Percentiles rank a stretch among this genome's conserved stretches.
Conservation (phyloP, 495 filamentous ascomycete species). For the Trichoderma parareesei region DNA sequence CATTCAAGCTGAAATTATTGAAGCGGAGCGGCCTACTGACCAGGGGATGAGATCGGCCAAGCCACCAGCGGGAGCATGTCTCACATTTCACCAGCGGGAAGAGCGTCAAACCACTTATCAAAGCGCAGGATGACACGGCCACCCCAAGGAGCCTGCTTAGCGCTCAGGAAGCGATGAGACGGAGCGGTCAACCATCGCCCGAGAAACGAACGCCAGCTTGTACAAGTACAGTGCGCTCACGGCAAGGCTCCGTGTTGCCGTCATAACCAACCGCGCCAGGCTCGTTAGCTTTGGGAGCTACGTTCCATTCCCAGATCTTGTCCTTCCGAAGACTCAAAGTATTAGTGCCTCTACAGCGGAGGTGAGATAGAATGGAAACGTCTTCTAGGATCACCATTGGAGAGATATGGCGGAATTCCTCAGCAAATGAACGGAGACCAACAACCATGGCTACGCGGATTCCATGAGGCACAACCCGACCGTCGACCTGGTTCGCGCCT, state of each 20-base stretch:
- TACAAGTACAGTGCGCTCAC: not conserved
- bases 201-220: not conserved
- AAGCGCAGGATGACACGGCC: not conserved
- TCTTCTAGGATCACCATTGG: not conserved
- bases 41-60: not conserved
- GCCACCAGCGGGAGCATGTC: not conserved
- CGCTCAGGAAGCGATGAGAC: not conserved
- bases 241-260: not conserved
- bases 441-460: not conserved
- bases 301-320: not conserved
- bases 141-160: not conserved
- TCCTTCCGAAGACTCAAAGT: not conserved
- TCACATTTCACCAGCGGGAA: not conserved
- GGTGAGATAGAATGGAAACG: not conserved
- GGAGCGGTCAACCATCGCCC: not conserved
- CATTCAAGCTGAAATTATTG: not conserved
- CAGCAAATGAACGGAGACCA: not conserved
- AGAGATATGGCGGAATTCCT: not conserved
- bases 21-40: not conserved
- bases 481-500: not conserved
- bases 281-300: not conserved
- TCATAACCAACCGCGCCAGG: not conserved
- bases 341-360: no score
- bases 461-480: not conserved
- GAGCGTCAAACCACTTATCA: not conserved